Conservation (phyloP, 2,329 filamentous ascomycete genomes). For the Penicillium palitans region DNA sequence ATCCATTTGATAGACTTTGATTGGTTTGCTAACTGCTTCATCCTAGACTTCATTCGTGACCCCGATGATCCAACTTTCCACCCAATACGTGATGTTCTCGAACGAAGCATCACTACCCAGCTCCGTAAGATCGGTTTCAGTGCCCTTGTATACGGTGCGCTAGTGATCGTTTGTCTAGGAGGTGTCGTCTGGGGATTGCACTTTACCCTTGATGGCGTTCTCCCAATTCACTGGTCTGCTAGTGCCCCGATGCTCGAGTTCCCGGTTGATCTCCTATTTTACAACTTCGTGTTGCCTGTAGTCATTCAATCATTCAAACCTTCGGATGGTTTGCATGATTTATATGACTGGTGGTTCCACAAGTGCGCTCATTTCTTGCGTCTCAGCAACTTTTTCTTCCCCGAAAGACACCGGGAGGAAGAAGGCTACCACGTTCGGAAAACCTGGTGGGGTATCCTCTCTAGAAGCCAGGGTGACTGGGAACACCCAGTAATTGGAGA, state of each 20-base stretch:
- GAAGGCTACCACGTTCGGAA: constrained; percentile 67
- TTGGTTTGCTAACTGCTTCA: constrained; percentile 2
- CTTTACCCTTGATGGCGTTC: constrained; percentile 65
- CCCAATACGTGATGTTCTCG: constrained; percentile 92
- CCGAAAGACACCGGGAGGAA: constrained; percentile 76
- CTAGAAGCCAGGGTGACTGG: constrained; percentile 41
- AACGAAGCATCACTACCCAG: constrained; percentile 88
- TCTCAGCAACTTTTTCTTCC: constrained; percentile 90
- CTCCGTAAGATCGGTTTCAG: constrained; percentile 95
- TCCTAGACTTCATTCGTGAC: constrained; percentile 86
- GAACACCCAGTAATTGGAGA: constrained; percentile 37
- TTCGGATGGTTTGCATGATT: constrained; percentile 75
- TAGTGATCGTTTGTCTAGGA: constrained; percentile 90
- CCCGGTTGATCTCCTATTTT: constrained; percentile 89
- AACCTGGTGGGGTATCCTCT: constrained; percentile 54
- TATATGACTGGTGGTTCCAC: constrained; percentile 97
- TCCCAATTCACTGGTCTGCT: constrained; percentile 91
- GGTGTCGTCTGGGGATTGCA: constrained; percentile 93
- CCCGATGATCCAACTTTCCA: constrained; percentile 98
- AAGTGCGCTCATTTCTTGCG: constrained; percentile 76
- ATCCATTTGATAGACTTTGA: background rate
- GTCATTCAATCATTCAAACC: constrained; percentile 82
- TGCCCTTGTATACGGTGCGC: constrained; percentile 87
- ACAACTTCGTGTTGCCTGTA: constrained; percentile 92
- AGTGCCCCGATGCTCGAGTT: constrained; percentile 93